Evolutionary conservation across 352 stramenopile genomes (phyloP).

Genomic region (Pythium sp.): DNA sequence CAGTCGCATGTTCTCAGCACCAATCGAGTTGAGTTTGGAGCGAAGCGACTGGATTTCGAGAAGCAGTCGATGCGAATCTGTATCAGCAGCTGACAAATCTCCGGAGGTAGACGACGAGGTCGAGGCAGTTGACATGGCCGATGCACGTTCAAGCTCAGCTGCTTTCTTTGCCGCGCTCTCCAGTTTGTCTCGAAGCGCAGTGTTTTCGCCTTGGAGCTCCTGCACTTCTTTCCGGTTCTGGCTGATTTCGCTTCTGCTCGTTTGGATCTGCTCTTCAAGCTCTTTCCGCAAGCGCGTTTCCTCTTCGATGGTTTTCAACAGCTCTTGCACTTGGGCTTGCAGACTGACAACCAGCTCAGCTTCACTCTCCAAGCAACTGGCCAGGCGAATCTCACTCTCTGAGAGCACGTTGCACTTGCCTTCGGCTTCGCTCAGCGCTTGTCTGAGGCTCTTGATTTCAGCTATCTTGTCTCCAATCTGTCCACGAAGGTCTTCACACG

Average conservation of each 20-base stretch:
- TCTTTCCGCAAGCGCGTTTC: conserved; percentile 34
- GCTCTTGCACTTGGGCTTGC: conserved; percentile 40
- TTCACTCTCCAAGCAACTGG: conserved; percentile 40
- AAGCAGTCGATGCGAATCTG: conserved; percentile 22
- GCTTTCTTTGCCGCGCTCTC: conserved; percentile 46
- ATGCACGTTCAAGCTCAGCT: conserved; percentile 40
- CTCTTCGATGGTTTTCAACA: conserved; percentile 39
- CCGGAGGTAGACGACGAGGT: conserved; percentile 23
- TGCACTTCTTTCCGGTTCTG: conserved; percentile 56
- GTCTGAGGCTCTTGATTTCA: conserved; percentile 29
- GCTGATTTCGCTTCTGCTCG: conserved; percentile 45
- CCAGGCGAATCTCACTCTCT: conserved; percentile 44
- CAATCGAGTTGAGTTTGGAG: conserved; percentile 43
- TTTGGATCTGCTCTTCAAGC: conserved; percentile 41
- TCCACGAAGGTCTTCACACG: conserved; percentile 34
- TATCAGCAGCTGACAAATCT: conserved; percentile 15
- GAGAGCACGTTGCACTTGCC: conserved; percentile 51
- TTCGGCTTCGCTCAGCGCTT: conserved; percentile 40
- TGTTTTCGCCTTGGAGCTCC: conserved; percentile 47
- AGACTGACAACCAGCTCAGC: conserved; percentile 37
- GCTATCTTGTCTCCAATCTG: conserved; percentile 34
- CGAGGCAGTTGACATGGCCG: conserved; percentile 32
- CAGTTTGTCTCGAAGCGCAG: conserved; percentile 46
- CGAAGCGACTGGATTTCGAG: conserved; percentile 64
- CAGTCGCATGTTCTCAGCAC: conserved; percentile 55